These are phyloP conservation scores for Wakefieldia striispora DNA, from an alignment of 768 basidiomycete genomes.

Conservation along the genomic window DNA sequence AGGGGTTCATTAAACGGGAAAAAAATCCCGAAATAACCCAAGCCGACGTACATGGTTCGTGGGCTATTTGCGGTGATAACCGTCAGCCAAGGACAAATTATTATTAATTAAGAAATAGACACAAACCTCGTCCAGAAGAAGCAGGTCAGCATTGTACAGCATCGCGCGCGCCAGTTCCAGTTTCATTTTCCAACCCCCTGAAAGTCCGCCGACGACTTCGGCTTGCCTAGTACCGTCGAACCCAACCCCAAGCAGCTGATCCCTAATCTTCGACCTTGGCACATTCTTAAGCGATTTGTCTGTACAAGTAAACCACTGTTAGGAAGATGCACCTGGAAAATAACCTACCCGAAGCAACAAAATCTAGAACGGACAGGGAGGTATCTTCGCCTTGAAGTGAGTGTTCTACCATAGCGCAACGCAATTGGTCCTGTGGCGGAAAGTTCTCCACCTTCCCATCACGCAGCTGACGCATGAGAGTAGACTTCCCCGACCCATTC, in stretches of 20 bases:
- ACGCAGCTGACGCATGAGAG: conserved; percentile 91
- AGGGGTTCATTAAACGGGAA: conserved; percentile 13
- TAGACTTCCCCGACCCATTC: conserved; percentile 97
- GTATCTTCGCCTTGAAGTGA: conserved; percentile 92
- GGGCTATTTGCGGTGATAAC: conserved; percentile 50
- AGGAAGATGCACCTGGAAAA: conserved; percentile 6
- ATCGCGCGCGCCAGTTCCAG: conserved; percentile 94
- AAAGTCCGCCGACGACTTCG: conserved; percentile 84
- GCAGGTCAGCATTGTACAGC: conserved; percentile 89
- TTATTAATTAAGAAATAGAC: conserved; percentile 18
- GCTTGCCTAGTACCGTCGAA: conserved; percentile 85
- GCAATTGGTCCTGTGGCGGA: conserved; percentile 81
- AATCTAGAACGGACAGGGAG: conserved; percentile 79
- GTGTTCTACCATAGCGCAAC: conserved; percentile 97
- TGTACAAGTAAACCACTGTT: conserved; percentile 26
- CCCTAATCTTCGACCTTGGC: conserved; percentile 68
- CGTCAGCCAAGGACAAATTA: conserved; percentile 18
- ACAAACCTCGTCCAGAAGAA: conserved; percentile 79
- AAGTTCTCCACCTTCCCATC: conserved; percentile 97
- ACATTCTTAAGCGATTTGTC: conserved; percentile 67
- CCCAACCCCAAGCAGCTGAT: conserved; percentile 83
- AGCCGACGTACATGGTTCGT: conserved; percentile 77
- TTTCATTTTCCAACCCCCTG: conserved; percentile 99
- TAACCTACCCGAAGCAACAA: conserved; percentile 75
- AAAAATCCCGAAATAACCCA: conserved; percentile 15